Conservation (phyloP, 2,329 filamentous ascomycete genomes). For the Exophiala spinifera region DNA sequence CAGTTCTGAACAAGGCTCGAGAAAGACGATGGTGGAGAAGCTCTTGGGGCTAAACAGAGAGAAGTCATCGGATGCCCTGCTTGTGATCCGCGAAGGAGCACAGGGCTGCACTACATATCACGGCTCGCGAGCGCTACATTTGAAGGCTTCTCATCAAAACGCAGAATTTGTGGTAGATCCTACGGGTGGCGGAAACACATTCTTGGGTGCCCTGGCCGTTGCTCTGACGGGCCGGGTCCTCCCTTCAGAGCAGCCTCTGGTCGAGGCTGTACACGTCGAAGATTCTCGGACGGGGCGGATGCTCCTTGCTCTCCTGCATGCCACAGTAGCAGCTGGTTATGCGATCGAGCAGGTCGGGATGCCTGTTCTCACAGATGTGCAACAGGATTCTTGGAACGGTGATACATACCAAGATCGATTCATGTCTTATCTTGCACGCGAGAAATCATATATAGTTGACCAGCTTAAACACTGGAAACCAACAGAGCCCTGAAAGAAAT, state of each 20-base stretch:
- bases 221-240: constrained; percentile 43
- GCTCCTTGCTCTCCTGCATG: constrained; percentile 73
- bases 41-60: constrained; percentile 40
- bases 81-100: constrained; percentile 59
- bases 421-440: constrained; percentile 20
- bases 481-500: neutral
- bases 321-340: constrained; percentile 80
- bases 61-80: constrained; percentile 20
- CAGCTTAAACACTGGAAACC: neutral
- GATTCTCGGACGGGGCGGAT: constrained; percentile 37
- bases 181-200: constrained; percentile 90
- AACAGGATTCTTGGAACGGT: constrained; percentile 43
- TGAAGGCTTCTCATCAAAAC: constrained; percentile 69
- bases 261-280: constrained; percentile 8
- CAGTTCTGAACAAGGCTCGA: constrained; percentile 29
- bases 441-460: constrained; percentile 9
- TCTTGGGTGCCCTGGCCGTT: constrained; percentile 58
- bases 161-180: constrained; percentile 69
- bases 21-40: constrained; percentile 32
- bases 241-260: constrained; percentile 31
- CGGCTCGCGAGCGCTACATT: constrained; percentile 55
- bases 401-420: constrained; percentile 26
- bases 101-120: constrained; percentile 54
- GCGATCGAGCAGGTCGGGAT: constrained; percentile 93
- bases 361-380: constrained; percentile 48